A percentile compares a stretch with the other conserved stretches of the same genome.
phyloP scores from a whole-genome alignment of 306 rosid species.

The Lathyrus sativus region DNA sequence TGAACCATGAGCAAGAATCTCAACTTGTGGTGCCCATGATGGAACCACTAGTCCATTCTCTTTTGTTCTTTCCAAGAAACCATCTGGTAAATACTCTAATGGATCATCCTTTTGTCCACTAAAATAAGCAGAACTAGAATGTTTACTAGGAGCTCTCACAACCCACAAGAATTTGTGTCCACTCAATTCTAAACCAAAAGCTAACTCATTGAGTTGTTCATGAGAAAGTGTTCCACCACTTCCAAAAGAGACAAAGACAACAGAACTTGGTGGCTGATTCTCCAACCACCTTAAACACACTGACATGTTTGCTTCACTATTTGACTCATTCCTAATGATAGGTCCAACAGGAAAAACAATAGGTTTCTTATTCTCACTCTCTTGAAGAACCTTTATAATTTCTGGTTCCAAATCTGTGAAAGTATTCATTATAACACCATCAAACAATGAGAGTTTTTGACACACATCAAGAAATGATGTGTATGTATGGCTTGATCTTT shows the following conservation, averaged over 20 bases:
- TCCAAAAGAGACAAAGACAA: slow-evolving; percentile 43
- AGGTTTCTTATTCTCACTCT: neutral
- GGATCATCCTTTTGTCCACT: slow-evolving; percentile 22
- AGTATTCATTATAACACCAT: slow-evolving; percentile 39
- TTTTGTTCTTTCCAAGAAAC: slow-evolving; percentile 37
- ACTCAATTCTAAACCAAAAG: slow-evolving; percentile 46
- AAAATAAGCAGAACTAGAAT: slow-evolving; percentile 21
- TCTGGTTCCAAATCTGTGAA: slow-evolving; percentile 30
- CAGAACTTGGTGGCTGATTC: slow-evolving; percentile 32
- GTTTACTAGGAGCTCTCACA: slow-evolving; percentile 31
- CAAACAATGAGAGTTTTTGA: neutral
- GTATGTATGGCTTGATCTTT: slow-evolving; percentile 27
- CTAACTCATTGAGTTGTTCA: slow-evolving; percentile 40
- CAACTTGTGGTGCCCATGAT: slow-evolving; percentile 44
- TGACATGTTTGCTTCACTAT: neutral
- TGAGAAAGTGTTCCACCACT: slow-evolving; percentile 47
- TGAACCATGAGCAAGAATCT: slow-evolving; percentile 35
- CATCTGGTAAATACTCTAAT: slow-evolving; percentile 20
- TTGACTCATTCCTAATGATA: slow-evolving; percentile 32
- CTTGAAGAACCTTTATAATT: slow-evolving; percentile 9
- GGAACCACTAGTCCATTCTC: slow-evolving; percentile 30
- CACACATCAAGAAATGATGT: slow-evolving; percentile 3
- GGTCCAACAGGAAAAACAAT: slow-evolving; percentile 43
- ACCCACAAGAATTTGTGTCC: slow-evolving; percentile 47
- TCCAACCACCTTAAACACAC: slow-evolving; percentile 40